Evolutionary conservation across 176 grass and related monocot genomes (phyloP).

Genomic region (Oryza glumipatula): DNA sequence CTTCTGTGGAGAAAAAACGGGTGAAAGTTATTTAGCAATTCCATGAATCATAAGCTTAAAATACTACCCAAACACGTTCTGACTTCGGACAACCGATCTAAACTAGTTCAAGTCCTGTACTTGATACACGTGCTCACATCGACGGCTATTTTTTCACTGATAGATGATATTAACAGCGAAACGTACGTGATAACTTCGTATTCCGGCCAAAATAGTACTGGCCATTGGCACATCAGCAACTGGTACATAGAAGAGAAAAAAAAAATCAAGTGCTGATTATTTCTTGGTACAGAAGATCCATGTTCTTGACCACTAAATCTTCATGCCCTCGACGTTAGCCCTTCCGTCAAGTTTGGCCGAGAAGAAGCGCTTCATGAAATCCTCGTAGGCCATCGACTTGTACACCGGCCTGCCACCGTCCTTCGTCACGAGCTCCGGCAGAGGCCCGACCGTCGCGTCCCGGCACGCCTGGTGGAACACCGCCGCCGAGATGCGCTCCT

Average conservation of each 20-base stretch:
- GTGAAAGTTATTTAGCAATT: no score
- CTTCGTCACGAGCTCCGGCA: slow-evolving; percentile 24
- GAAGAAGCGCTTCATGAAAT: slow-evolving; percentile 18
- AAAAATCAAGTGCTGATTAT: no score
- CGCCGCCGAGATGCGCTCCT: slow-evolving; percentile 51
- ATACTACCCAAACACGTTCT: no score
- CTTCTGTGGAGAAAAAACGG: no score
- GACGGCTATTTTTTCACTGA: no score
- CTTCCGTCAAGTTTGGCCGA: slow-evolving; percentile 2
- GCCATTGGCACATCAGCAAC: no score
- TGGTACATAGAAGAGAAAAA: no score
- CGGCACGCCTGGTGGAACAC: slow-evolving; percentile 47
- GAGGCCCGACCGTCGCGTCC: slow-evolving; percentile 36
- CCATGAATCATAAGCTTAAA: not conserved
- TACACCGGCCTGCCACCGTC: not conserved
- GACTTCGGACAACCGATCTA: no score
- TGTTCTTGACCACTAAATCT: not conserved
- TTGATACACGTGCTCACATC: no score
- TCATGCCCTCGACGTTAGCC: slow-evolving; percentile 1
- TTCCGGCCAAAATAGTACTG: not conserved
- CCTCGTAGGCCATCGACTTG: not conserved
- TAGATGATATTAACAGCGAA: no score
- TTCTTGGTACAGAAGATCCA: not conserved
- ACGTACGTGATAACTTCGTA: no score
- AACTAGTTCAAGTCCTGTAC: no score